Conservation (phyloP, 352 stramenopile genomes). For the Pythium phragmiticola region DNA sequence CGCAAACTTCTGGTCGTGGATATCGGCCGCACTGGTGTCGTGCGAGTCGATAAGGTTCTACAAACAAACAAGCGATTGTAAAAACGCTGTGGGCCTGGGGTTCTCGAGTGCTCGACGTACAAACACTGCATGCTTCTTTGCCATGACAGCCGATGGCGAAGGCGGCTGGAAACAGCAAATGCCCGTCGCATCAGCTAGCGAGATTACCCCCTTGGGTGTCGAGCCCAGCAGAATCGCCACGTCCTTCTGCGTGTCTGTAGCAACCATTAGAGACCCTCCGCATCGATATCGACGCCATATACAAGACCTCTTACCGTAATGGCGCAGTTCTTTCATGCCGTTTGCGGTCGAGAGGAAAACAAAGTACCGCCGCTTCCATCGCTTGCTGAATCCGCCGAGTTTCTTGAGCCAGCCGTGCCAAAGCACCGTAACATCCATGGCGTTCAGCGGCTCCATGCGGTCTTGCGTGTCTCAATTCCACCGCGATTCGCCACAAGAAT, state of each 20-base stretch:
- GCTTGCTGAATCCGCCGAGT: conserved; percentile 79
- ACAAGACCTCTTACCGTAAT: conserved; percentile 46
- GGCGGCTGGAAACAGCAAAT: conserved; percentile 71
- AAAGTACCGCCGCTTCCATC: conserved; percentile 78
- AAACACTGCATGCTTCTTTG: conserved; percentile 59
- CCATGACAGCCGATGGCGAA: conserved; percentile 29
- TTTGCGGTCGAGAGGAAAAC: conserved; percentile 66
- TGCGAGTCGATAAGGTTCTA: conserved; percentile 60
- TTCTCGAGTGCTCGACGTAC: conserved; percentile 29
- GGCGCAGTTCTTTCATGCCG: conserved; percentile 72
- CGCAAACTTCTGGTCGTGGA: conserved; percentile 75
- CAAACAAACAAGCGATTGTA: background rate
- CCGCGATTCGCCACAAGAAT: background rate
- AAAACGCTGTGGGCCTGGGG: background rate
- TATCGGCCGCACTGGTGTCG: conserved; percentile 42
- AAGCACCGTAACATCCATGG: conserved; percentile 63
- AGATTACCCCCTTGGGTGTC: conserved; percentile 72
- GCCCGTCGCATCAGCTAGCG: conserved; percentile 63
- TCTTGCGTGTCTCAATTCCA: background rate
- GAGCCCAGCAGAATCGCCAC: conserved; percentile 54
- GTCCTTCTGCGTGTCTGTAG: conserved; percentile 56
- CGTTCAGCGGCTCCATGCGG: conserved; percentile 30
- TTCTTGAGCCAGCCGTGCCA: conserved; percentile 87
- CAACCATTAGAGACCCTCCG: background rate
- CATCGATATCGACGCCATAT: background rate